phyloP scores from a whole-genome alignment of 2,329 filamentous ascomycete species.

The Cladosporium sp. region DNA sequence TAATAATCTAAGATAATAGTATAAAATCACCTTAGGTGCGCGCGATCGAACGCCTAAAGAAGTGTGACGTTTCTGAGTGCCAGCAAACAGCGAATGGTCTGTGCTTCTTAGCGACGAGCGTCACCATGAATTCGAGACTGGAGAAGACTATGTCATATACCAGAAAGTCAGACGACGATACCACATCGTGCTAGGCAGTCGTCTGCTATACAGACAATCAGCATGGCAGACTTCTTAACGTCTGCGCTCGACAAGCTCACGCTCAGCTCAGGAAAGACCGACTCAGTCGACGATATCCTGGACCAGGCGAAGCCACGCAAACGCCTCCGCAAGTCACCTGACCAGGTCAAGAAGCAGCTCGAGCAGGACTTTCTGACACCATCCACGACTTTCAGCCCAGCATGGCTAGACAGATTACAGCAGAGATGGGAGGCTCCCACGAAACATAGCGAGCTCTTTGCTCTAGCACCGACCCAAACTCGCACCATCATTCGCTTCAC shows the following conservation, averaged over 20 bases:
- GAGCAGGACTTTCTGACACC: slow-evolving; percentile 79
- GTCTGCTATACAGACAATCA: background rate
- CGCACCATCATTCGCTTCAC: slow-evolving; percentile 93
- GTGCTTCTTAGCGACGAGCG: background rate
- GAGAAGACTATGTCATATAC: background rate
- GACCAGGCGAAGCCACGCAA: slow-evolving; percentile 56
- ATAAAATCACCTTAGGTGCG: too few species aligned
- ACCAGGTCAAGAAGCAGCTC: slow-evolving; percentile 69
- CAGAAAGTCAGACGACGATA: background rate
- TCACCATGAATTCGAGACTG: slow-evolving; percentile 9
- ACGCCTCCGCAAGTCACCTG: slow-evolving; percentile 56
- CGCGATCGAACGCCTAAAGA: too few species aligned
- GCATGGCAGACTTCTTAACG: slow-evolving; percentile 42
- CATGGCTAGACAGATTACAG: slow-evolving; percentile 88
- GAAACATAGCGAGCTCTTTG: slow-evolving; percentile 82
- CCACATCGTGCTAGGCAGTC: background rate
- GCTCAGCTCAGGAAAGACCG: slow-evolving; percentile 38
- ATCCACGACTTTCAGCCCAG: slow-evolving; percentile 73
- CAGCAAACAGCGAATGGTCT: slow-evolving; percentile 3
- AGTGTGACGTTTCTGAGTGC: background rate
- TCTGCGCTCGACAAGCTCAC: slow-evolving; percentile 56
- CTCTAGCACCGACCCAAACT: slow-evolving; percentile 85
- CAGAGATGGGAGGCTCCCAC: slow-evolving; percentile 83
- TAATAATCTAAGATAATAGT: too few species aligned
- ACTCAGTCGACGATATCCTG: slow-evolving; percentile 60